These are phyloP conservation scores for Millerozyma miso DNA, from an alignment of 805 yeast species.

Conservation along the genomic window DNA sequence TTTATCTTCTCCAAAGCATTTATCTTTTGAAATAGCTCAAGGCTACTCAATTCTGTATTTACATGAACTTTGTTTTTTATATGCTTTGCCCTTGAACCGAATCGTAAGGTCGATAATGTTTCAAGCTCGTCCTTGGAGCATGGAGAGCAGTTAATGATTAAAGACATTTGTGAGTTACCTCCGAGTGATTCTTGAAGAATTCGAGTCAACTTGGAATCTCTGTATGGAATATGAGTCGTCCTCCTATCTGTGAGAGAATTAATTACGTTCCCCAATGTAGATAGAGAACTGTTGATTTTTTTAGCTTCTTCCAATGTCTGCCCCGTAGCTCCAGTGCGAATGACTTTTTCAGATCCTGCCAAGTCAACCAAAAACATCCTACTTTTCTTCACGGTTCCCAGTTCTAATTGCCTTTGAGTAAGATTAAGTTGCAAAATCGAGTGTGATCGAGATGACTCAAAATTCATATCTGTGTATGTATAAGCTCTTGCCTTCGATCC, in stretches of 20 bases:
- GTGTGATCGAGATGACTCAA: constrained; percentile 74
- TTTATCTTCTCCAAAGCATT: constrained; percentile 32
- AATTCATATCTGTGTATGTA: constrained; percentile 65
- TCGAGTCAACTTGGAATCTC: constrained; percentile 76
- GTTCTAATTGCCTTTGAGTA: constrained; percentile 51
- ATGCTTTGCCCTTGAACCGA: constrained; percentile 68
- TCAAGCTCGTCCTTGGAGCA: constrained; percentile 52
- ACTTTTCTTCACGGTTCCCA: constrained; percentile 59
- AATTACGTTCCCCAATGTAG: constrained; percentile 77
- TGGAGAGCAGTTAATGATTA: constrained; percentile 73
- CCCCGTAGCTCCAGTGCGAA: constrained; percentile 72
- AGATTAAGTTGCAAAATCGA: constrained; percentile 69
- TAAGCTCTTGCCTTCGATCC: constrained; percentile 57
- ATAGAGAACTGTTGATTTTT: constrained; percentile 73
- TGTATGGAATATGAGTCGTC: constrained; percentile 63
- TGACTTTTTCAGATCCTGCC: constrained; percentile 83
- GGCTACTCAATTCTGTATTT: constrained; percentile 53
- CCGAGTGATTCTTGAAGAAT: constrained; percentile 77
- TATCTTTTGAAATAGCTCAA: constrained; percentile 42
- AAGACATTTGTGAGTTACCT: constrained; percentile 74
- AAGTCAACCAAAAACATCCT: constrained; percentile 73
- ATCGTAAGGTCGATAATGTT: constrained; percentile 67
- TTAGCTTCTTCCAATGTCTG: constrained; percentile 77
- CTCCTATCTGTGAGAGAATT: constrained; percentile 70
- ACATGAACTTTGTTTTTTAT: constrained; percentile 63